phyloP scores from a whole-genome alignment of 768 basidiomycete genomes.

The Thelephora ganbajun region DNA sequence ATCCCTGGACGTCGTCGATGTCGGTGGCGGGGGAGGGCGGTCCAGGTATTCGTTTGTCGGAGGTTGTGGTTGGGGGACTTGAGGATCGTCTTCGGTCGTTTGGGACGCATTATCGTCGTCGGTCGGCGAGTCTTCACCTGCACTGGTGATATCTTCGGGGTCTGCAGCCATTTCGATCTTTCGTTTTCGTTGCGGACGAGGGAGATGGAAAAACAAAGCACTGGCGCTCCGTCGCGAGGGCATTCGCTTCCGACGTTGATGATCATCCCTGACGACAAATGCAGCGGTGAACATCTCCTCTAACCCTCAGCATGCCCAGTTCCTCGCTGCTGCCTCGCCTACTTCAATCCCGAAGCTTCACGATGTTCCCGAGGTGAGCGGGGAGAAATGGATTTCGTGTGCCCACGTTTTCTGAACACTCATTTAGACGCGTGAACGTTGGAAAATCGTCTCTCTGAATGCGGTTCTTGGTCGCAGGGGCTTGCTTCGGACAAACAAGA shows the following conservation, averaged over 20 bases:
- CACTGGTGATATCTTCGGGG: constrained; percentile 3
- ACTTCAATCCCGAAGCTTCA: constrained; percentile 11
- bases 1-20: constrained; percentile 20
- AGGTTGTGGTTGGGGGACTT: constrained; percentile 45
- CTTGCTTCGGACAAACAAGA: constrained; percentile 52
- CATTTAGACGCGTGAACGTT: constrained; percentile 58
- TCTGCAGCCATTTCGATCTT: not conserved
- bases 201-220: not conserved
- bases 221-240: not conserved
- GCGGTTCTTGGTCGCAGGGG: constrained; percentile 44
- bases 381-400: not conserved
- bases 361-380: constrained; percentile 15
- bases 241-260: not conserved
- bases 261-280: not conserved
- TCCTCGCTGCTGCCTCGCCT: constrained; percentile 8
- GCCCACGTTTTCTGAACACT: not conserved
- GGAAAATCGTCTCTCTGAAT: constrained; percentile 71
- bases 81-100: constrained; percentile 76
- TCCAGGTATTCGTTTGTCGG: constrained; percentile 23
- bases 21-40: constrained; percentile 18
- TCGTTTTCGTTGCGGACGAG: not conserved
- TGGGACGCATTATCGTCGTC: constrained; percentile 62
- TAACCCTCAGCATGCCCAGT: constrained; percentile 10
- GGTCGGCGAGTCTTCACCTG: constrained; percentile 27
- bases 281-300: constrained; percentile 5